phyloP scores from a whole-genome alignment of 2,329 filamentous ascomycete species.

The Berkeleyomyces rouxiae region DNA sequence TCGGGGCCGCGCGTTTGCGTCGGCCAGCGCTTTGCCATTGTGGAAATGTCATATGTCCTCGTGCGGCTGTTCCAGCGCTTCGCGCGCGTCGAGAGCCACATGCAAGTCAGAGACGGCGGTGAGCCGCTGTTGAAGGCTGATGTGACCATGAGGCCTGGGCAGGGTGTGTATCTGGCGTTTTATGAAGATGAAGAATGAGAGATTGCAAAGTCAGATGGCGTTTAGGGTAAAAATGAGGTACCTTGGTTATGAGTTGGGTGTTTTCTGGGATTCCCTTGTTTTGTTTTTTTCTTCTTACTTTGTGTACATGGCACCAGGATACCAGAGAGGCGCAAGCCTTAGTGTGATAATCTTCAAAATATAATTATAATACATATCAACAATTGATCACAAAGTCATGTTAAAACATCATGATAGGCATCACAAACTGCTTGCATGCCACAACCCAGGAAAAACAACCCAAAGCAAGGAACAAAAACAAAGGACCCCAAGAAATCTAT shows the following conservation, averaged over 20 bases:
- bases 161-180: conserved; percentile 42
- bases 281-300: not conserved
- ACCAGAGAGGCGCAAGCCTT: not conserved
- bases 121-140: conserved; percentile 38
- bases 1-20: conserved; percentile 59
- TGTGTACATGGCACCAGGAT: not conserved
- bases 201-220: not conserved
- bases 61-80: conserved; percentile 58
- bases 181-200: conserved; percentile 27
- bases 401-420: not conserved
- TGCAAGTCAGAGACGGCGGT: conserved; percentile 37
- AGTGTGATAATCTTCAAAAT: not conserved
- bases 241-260: not conserved
- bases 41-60: conserved; percentile 58
- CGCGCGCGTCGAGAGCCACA: conserved; percentile 41
- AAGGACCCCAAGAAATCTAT: not conserved
- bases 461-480: not conserved
- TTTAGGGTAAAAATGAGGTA: not conserved
- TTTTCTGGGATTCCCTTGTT: not conserved
- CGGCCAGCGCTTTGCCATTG: conserved; percentile 67
- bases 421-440: not conserved
- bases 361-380: not conserved
- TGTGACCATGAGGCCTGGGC: conserved; percentile 41
- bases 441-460: not conserved
- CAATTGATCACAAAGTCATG: not conserved